Conservation (phyloP, 2,329 filamentous ascomycete species). For the Curvularia spicifera region DNA sequence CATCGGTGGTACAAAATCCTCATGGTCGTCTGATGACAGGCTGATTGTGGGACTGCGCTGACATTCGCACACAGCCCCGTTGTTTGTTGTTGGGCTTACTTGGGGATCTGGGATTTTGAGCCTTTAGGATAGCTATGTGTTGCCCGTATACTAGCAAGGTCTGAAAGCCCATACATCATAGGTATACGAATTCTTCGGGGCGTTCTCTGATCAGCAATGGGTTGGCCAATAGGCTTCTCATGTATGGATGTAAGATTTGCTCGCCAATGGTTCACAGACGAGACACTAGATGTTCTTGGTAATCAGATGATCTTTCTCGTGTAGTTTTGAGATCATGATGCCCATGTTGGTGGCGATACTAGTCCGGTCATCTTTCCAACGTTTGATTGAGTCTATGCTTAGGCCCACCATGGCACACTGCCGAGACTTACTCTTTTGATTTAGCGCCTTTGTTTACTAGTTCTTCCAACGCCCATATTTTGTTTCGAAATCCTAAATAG, state of each 20-base stretch:
- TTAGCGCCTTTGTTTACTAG: background rate
- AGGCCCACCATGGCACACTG: background rate
- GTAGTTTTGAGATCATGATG: background rate
- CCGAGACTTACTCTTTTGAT: background rate
- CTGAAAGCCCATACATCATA: background rate
- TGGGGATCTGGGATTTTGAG: background rate
- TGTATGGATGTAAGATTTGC: background rate
- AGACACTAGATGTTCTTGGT: background rate
- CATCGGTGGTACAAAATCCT: background rate
- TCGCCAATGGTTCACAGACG: background rate
- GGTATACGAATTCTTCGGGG: background rate
- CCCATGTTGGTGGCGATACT: background rate
- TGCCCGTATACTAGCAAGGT: background rate
- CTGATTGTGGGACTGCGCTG: background rate
- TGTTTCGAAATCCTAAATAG: background rate
- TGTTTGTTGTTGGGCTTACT: slow-evolving; percentile 1
- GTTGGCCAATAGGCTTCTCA: background rate
- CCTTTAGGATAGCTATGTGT: background rate
- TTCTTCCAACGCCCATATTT: background rate
- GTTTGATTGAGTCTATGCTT: background rate
- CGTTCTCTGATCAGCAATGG: background rate
- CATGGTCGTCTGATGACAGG: background rate
- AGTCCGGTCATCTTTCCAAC: background rate
- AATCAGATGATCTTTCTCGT: background rate
- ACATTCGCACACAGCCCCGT: background rate